Evolutionary conservation across 148 eudicot genomes (phyloP), one percentile per base, ranked within the genome.

Genomic region (Polygonum maritimum): DNA sequence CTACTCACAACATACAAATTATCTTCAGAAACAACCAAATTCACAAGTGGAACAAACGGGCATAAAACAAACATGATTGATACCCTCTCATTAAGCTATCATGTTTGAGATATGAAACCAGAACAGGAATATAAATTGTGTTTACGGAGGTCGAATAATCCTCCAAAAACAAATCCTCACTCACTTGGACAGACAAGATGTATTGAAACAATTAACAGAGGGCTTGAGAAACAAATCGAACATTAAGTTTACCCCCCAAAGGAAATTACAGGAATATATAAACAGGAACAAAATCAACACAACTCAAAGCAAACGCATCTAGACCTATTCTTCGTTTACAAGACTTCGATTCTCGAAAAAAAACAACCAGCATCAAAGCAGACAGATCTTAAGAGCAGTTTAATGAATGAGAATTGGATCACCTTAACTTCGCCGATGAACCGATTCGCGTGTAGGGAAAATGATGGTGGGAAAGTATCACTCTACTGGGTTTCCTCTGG

Each of bases 371-470:
- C 35, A 31, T 63, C 40, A 63, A 26, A 35, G 15, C 4, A 63
- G 39, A 35, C 70, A 11, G 40, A 35, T 9, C 14, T 63, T 31
- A 13, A 13, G 36, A 63, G 12, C 39, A 63, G 15, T 33, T 15
- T 14, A 13, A 63, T 33, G 19, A 39, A 35, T 31, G 39, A 51
- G 57, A 51, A 51, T 51, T 16, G 13, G 70, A 63, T 63, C 41
- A 33, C 70, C 70, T 63, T 11, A 63, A 63, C 41, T 63, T 63
- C 70, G 70, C 70, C 40, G 41, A 63, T 63, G 40, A 63, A 63
- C 8, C 40, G 70, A 31, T 63, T 63, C 70, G 40, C 70, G 33
- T 19, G 12, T 12, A 31, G 40, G 40, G 39, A 40, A 63, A 63
- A 12, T 33, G 39, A 63, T 18, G 35, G 33, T 57, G 33, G 65